Evolutionary conservation across 345 rosid genomes (phyloP).

Genomic region (Cardiospermum halicacabum): DNA sequence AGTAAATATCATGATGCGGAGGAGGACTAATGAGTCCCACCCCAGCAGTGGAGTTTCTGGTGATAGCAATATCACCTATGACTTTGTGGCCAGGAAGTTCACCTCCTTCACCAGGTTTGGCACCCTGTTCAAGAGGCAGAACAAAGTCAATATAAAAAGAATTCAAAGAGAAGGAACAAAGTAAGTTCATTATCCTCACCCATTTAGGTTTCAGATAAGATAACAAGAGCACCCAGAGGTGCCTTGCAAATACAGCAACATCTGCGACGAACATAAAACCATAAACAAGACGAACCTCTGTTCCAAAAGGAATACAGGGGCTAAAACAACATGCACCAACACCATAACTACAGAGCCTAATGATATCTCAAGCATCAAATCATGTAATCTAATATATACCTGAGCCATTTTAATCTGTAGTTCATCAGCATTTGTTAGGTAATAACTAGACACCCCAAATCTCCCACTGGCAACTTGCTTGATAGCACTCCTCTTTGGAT

Average conservation of each 20-base stretch:
- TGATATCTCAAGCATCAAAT: neutral
- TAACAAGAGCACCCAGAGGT: constrained; percentile 36
- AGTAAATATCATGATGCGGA: constrained; percentile 98
- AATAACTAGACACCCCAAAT: constrained; percentile 99
- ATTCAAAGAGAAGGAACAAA: constrained; percentile 15
- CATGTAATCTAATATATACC: constrained; percentile 38
- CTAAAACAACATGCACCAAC: constrained; percentile 25
- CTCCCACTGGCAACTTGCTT: constrained; percentile 99
- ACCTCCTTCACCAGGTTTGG: constrained; percentile 99
- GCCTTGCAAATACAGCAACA: constrained; percentile 51
- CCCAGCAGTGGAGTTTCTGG: constrained; percentile 96
- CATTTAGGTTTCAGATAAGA: constrained; percentile 39
- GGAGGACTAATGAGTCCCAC: constrained; percentile 99
- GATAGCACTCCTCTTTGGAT: constrained; percentile 93
- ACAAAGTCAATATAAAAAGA: constrained; percentile 17
- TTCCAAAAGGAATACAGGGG: constrained; percentile 36
- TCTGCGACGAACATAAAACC: constrained; percentile 56
- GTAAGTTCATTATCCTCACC: constrained; percentile 37
- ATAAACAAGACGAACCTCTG: constrained; percentile 44
- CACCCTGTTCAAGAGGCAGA: constrained; percentile 58
- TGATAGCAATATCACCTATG: constrained; percentile 94
- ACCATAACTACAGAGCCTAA: neutral
- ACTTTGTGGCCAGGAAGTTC: constrained; percentile 99
- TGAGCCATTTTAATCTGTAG: constrained; percentile 99
- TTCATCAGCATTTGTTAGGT: constrained; percentile 98